Evolutionary conservation across 495 filamentous ascomycete genomes (phyloP).

Genomic region (Apodospora peruviana): DNA sequence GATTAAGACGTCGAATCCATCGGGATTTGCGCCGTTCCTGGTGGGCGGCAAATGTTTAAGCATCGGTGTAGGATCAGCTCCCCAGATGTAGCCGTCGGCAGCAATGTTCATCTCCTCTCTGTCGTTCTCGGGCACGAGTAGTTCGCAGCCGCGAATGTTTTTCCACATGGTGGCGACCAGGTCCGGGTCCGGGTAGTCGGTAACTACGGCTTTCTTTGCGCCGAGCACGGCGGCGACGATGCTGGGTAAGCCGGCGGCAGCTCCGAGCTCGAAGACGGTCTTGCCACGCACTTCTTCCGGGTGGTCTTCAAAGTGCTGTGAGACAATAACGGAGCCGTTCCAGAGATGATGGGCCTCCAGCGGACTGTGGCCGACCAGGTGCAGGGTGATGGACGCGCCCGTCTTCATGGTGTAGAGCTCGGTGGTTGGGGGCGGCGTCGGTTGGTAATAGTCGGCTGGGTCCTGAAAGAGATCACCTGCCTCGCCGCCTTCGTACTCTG

Average conservation of each 20-base stretch:
- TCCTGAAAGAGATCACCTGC: constrained; percentile 61
- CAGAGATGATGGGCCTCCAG: constrained; percentile 90
- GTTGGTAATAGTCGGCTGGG: constrained; percentile 69
- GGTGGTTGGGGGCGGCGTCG: constrained; percentile 62
- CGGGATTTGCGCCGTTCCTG: background rate
- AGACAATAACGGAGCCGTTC: constrained; percentile 74
- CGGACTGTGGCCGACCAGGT: constrained; percentile 84
- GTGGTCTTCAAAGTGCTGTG: constrained; percentile 68
- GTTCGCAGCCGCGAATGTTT: constrained; percentile 56
- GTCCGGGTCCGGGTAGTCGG: constrained; percentile 82
- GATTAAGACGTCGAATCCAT: constrained; percentile 71
- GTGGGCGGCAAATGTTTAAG: constrained; percentile 39
- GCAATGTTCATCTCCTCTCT: constrained; percentile 30
- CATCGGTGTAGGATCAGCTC: constrained; percentile 48
- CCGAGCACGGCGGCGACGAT: constrained; percentile 69
- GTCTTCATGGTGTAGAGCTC: constrained; percentile 50
- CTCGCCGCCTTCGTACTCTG: constrained; percentile 5
- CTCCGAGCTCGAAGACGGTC: constrained; percentile 81
- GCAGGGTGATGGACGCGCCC: constrained; percentile 61
- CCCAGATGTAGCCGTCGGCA: constrained; percentile 76
- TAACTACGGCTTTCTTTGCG: constrained; percentile 66
- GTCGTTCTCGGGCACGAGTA: constrained; percentile 9
- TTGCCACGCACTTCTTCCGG: constrained; percentile 53
- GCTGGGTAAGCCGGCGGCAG: constrained; percentile 79
- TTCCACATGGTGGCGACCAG: constrained; percentile 66